These are phyloP conservation scores for Cryoendolithus antarcticus DNA, from an alignment of 2,329 filamentous ascomycete genomes.

Conservation along the genomic window DNA sequence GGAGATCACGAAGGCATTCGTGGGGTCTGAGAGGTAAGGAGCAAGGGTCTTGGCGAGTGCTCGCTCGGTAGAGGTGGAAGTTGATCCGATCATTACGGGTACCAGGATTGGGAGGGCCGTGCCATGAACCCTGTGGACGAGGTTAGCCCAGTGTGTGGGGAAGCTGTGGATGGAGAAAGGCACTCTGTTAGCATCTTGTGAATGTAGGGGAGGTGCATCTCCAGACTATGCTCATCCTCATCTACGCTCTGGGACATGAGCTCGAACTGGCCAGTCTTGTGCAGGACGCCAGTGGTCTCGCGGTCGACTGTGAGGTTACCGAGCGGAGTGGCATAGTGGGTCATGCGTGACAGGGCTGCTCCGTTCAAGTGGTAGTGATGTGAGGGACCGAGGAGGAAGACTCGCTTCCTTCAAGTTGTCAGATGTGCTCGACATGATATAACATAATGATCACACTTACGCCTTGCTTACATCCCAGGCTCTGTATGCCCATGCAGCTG, in stretches of 20 bases:
- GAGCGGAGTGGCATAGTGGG: constrained; percentile 60
- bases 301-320: constrained; percentile 57
- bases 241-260: constrained; percentile 57
- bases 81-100: constrained; percentile 76
- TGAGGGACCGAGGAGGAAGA: constrained; percentile 87
- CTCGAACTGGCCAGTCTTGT: constrained; percentile 44
- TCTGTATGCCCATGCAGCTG: constrained; percentile 92
- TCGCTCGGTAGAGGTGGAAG: constrained; percentile 52
- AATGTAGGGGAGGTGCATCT: constrained; percentile 93
- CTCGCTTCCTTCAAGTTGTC: constrained; percentile 49
- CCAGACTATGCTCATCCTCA: constrained; percentile 78
- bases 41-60: constrained; percentile 58
- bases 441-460: constrained; percentile 30
- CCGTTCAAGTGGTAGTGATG: constrained; percentile 73
- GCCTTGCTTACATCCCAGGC: constrained; percentile 67
- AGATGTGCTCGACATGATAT: background rate
- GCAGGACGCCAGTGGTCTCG: constrained; percentile 39
- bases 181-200: constrained; percentile 56
- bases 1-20: constrained; percentile 75
- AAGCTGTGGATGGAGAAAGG: background rate
- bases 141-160: constrained; percentile 2
- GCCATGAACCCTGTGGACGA: constrained; percentile 19
- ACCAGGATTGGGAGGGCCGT: constrained; percentile 60
- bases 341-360: constrained; percentile 63
- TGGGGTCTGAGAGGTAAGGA: constrained; percentile 62